Evolutionary conservation across 352 stramenopile species (phyloP).

Genomic region (Pythium phragmitis): DNA sequence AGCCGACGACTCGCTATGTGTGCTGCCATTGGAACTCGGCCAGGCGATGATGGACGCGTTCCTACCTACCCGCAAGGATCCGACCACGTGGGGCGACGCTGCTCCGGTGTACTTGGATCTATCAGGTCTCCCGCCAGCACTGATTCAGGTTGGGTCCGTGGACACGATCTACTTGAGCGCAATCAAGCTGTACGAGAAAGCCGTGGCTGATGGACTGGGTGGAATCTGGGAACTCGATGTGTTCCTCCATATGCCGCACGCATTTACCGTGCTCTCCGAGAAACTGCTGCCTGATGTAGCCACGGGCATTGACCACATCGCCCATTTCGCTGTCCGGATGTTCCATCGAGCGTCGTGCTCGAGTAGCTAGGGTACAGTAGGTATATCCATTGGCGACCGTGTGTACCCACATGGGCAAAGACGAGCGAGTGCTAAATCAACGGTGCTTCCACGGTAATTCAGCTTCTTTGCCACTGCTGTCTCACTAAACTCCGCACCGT

Average conservation of each 20-base stretch:
- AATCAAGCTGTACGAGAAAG: constrained; percentile 37
- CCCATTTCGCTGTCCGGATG: constrained; percentile 31
- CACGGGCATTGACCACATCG: constrained; percentile 40
- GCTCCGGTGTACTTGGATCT: constrained; percentile 44
- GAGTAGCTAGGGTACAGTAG: not conserved
- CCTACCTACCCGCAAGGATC: constrained; percentile 11
- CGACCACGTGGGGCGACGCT: constrained; percentile 35
- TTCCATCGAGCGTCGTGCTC: too few species aligned
- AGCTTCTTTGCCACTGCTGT: too few species aligned
- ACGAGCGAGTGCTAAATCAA: too few species aligned
- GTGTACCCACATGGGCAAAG: too few species aligned
- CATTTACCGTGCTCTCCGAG: constrained; percentile 55
- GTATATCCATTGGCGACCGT: too few species aligned
- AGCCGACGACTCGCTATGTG: constrained; percentile 41
- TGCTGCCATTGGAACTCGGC: constrained; percentile 43
- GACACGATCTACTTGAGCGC: constrained; percentile 51
- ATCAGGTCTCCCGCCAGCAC: constrained; percentile 35
- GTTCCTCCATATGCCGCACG: constrained; percentile 54
- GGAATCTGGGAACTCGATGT: constrained; percentile 40
- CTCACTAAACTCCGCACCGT: too few species aligned
- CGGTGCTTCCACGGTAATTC: too few species aligned
- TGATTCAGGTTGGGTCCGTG: constrained; percentile 46
- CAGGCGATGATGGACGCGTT: constrained; percentile 37
- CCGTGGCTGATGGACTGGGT: constrained; percentile 29
- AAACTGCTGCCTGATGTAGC: constrained; percentile 46